These are phyloP conservation scores for Penicillium taxi DNA, from an alignment of 495 filamentous ascomycete genomes.

Conservation along the genomic window DNA sequence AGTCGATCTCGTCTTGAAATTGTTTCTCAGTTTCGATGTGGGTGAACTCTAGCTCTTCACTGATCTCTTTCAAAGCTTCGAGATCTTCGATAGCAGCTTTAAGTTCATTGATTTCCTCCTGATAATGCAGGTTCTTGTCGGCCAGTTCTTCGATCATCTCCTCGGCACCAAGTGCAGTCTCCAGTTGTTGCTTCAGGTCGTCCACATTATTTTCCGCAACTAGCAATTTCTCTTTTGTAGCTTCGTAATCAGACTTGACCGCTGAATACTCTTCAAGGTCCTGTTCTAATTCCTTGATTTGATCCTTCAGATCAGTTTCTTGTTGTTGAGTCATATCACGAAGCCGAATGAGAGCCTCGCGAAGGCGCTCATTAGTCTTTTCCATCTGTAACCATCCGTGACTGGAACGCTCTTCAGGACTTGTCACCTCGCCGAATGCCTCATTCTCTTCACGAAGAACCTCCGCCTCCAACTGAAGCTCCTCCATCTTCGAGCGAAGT, in stretches of 20 bases:
- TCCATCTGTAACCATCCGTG: conserved; percentile 90
- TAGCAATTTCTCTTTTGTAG: conserved; percentile 61
- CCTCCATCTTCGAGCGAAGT: conserved; percentile 65
- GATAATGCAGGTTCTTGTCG: conserved; percentile 71
- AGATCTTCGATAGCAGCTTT: conserved; percentile 74
- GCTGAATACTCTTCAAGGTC: conserved; percentile 65
- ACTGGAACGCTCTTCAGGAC: conserved; percentile 75
- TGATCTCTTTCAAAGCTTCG: conserved; percentile 80
- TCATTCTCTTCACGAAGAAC: conserved; percentile 80
- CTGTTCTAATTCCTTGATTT: conserved; percentile 70
- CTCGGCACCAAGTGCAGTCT: conserved; percentile 78
- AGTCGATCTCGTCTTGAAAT: conserved; percentile 86
- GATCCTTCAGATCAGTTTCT: conserved; percentile 67
- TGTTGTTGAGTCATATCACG: conserved; percentile 81
- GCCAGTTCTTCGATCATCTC: conserved; percentile 90
- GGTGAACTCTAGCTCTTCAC: conserved; percentile 88
- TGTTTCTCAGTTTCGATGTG: conserved; percentile 89
- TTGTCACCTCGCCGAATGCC: conserved; percentile 75
- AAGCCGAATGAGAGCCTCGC: conserved; percentile 74
- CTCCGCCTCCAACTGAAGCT: conserved; percentile 80
- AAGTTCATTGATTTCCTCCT: conserved; percentile 76
- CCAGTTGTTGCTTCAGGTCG: conserved; percentile 83
- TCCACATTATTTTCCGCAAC: conserved; percentile 70
- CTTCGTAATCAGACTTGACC: conserved; percentile 63
- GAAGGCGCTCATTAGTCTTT: conserved; percentile 76